These are phyloP conservation scores for Clohesyomyces aquaticus DNA, from an alignment of 495 filamentous ascomycete genomes.

Conservation along the genomic window DNA sequence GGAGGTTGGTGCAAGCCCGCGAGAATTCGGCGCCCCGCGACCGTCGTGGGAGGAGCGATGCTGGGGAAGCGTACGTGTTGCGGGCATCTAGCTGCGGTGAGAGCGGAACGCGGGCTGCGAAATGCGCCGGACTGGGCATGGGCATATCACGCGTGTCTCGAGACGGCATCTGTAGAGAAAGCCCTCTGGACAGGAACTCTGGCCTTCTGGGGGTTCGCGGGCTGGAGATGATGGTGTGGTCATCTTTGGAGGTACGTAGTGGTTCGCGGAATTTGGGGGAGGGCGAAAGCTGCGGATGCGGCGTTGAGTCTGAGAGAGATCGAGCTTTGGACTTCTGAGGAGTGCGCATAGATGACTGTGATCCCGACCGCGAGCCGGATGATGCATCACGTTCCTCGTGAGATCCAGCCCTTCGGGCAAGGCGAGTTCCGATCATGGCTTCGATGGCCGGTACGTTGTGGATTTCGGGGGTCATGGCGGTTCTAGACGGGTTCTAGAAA, in stretches of 20 bases:
- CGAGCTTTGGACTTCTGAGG: slow-evolving; percentile 45
- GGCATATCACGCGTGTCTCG: slow-evolving; percentile 56
- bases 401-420: slow-evolving; percentile 25
- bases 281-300: slow-evolving; percentile 56
- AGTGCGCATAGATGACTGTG: slow-evolving; percentile 21
- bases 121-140: slow-evolving; percentile 57
- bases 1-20: slow-evolving; percentile 90
- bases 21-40: slow-evolving; percentile 90
- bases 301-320: slow-evolving; percentile 51
- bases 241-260: slow-evolving; percentile 74
- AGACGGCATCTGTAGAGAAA: slow-evolving; percentile 76
- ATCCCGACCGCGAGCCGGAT: slow-evolving; percentile 1
- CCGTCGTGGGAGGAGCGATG: slow-evolving; percentile 82
- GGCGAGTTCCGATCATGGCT: slow-evolving; percentile 32
- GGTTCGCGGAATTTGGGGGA: slow-evolving; percentile 68
- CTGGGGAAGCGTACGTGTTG: slow-evolving; percentile 78
- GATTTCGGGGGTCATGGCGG: slow-evolving; percentile 5
- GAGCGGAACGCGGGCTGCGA: slow-evolving; percentile 68
- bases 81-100: slow-evolving; percentile 84
- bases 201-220: slow-evolving; percentile 68
- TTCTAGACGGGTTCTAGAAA: neutral
- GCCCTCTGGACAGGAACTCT: slow-evolving; percentile 59
- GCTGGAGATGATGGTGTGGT: slow-evolving; percentile 59
- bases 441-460: slow-evolving; percentile 23
- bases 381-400: slow-evolving; percentile 17